Evolutionary conservation across 2,329 filamentous ascomycete species (phyloP).

Genomic region (Beauveria rudraprayagi): DNA sequence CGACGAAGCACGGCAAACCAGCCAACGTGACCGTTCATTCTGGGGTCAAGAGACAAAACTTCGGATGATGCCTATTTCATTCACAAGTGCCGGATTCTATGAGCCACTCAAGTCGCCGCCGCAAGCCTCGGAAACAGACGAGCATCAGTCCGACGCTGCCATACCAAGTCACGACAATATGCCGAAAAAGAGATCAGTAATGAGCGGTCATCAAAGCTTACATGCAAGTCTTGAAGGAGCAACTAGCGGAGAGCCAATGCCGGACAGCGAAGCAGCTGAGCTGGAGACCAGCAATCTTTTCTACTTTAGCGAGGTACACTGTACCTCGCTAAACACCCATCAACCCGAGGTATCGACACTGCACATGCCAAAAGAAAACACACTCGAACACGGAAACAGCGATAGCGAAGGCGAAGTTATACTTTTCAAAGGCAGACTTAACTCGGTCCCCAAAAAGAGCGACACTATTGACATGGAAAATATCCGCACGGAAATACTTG

Average conservation of each 20-base stretch:
- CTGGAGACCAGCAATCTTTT: constrained; percentile 19
- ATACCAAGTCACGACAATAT: background rate
- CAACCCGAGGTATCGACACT: background rate
- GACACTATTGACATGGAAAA: constrained; percentile 17
- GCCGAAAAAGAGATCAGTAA: background rate
- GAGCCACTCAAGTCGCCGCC: constrained; percentile 33
- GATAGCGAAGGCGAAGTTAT: constrained; percentile 67
- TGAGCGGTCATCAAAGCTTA: constrained; percentile 14
- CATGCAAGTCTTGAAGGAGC: constrained; percentile 15
- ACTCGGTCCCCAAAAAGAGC: background rate
- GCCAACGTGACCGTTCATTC: constrained; percentile 13
- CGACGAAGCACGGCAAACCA: constrained; percentile 19
- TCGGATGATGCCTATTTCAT: constrained; percentile 40
- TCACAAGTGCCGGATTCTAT: constrained; percentile 45
- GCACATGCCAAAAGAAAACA: background rate
- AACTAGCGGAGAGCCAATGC: background rate
- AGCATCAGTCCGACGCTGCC: constrained; percentile 21
- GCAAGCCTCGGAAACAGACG: background rate
- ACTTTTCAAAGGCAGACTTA: constrained; percentile 48
- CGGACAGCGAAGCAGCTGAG: background rate
- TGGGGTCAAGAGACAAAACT: constrained; percentile 34
- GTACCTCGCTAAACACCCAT: background rate
- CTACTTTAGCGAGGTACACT: constrained; percentile 30
- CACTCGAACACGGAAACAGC: constrained; percentile 14
- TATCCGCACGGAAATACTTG: constrained; percentile 26